Evolutionary conservation across 2,329 filamentous ascomycete genomes (phyloP).

Genomic region (Colletotrichum nymphaeae): DNA sequence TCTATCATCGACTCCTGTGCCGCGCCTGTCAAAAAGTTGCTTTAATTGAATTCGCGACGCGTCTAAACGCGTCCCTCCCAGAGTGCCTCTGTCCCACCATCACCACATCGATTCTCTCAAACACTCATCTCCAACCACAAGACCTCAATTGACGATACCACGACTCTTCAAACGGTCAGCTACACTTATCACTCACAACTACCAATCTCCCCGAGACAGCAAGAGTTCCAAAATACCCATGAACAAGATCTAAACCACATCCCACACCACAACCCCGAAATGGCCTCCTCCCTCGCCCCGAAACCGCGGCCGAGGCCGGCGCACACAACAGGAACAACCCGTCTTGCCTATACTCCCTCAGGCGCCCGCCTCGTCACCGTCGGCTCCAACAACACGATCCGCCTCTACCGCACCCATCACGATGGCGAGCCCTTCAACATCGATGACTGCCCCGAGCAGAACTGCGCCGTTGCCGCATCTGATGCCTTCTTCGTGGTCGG

Average conservation of each 20-base stretch:
- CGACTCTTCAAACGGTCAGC: not conserved
- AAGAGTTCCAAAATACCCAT: not conserved
- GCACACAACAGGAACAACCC: constrained; percentile 88
- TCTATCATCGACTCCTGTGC: not conserved
- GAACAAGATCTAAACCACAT: not conserved
- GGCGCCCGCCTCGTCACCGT: constrained; percentile 89
- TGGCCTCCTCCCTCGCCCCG: constrained; percentile 51
- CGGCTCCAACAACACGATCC: constrained; percentile 92
- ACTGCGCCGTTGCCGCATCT: constrained; percentile 79
- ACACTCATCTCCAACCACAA: constrained; percentile 18
- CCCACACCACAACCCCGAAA: not conserved
- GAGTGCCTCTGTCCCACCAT: not conserved
- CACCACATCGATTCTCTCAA: not conserved
- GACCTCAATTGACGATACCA: not conserved
- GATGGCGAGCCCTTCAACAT: constrained; percentile 94
- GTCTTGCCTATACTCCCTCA: constrained; percentile 88
- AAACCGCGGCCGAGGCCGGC: constrained; percentile 74
- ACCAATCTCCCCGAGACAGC: not conserved
- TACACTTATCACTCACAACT: not conserved
- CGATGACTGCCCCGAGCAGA: constrained; percentile 90
- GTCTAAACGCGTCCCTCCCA: constrained; percentile 51
- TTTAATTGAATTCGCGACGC: constrained; percentile 53
- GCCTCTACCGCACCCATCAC: constrained; percentile 90
- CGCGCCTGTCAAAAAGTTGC: constrained; percentile 6
- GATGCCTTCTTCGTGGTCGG: constrained; percentile 89